Evolutionary conservation across 225 moss, liverwort and hornwort species (phyloP).

Genomic region (Pleurozium schreberi): DNA sequence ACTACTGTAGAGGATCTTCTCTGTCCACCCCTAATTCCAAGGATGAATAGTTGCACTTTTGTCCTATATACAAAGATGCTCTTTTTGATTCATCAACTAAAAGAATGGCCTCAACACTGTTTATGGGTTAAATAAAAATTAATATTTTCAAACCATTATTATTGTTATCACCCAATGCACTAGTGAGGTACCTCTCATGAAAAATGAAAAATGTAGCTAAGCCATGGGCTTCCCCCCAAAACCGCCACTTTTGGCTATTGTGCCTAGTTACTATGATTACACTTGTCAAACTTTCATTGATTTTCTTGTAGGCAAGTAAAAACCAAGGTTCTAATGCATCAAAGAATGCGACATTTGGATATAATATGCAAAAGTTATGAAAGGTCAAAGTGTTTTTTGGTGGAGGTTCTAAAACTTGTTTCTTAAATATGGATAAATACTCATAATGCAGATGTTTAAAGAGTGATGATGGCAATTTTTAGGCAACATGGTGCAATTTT

Average conservation of each 20-base stretch:
- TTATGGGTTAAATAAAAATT: too few species aligned
- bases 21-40: too few species aligned
- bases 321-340: background rate
- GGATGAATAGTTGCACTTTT: too few species aligned
- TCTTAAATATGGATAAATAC: background rate
- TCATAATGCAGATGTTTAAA: too few species aligned
- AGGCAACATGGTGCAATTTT: too few species aligned
- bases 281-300: rapidly evolving
- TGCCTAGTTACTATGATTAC: background rate
- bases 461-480: background rate
- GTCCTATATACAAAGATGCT: too few species aligned
- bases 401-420: background rate
- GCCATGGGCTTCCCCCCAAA: background rate
- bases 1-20: too few species aligned
- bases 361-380: background rate
- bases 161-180: too few species aligned
- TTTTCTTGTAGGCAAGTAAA: background rate
- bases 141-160: background rate
- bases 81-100: too few species aligned
- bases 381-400: background rate
- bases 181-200: too few species aligned
- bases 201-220: too few species aligned
- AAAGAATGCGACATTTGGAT: background rate
- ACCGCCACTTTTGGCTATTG: background rate
- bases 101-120: too few species aligned